Evolutionary conservation across 2,329 filamentous ascomycete genomes (phyloP).

Genomic region (Mariannaea sp.): DNA sequence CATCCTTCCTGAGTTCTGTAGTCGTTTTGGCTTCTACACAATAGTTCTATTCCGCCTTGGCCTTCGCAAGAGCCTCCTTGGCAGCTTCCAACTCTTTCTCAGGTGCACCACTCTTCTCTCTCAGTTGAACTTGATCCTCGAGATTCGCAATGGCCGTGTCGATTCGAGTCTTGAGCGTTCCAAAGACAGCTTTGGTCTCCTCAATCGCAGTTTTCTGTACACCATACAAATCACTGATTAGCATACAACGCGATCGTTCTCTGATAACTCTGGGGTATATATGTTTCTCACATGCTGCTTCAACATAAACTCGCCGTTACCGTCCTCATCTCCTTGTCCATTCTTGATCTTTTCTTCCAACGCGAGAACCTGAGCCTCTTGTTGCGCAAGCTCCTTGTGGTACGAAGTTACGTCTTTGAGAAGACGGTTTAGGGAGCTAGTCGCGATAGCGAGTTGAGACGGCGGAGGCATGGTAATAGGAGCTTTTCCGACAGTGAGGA

Average conservation of each 20-base stretch:
- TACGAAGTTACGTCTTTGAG: constrained; percentile 93
- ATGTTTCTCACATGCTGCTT: constrained; percentile 77
- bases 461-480: constrained; percentile 70
- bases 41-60: constrained; percentile 44
- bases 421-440: constrained; percentile 77
- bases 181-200: constrained; percentile 85
- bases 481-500: not conserved
- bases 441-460: constrained; percentile 77
- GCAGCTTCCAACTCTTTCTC: constrained; percentile 60
- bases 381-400: constrained; percentile 79
- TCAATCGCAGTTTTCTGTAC: constrained; percentile 76
- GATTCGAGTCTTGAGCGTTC: constrained; percentile 72
- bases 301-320: constrained; percentile 77
- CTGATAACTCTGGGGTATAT: not conserved
- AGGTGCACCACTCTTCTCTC: constrained; percentile 52
- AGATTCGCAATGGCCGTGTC: constrained; percentile 72
- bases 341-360: constrained; percentile 64
- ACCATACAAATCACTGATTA: constrained; percentile 8
- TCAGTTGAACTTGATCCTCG: constrained; percentile 75
- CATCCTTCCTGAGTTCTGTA: not conserved
- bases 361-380: constrained; percentile 72
- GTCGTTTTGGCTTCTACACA: constrained; percentile 8
- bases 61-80: constrained; percentile 56
- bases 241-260: not conserved
- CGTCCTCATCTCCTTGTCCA: constrained; percentile 61